Conservation (phyloP, 345 rosid species). For the Conringia planisiliqua region DNA sequence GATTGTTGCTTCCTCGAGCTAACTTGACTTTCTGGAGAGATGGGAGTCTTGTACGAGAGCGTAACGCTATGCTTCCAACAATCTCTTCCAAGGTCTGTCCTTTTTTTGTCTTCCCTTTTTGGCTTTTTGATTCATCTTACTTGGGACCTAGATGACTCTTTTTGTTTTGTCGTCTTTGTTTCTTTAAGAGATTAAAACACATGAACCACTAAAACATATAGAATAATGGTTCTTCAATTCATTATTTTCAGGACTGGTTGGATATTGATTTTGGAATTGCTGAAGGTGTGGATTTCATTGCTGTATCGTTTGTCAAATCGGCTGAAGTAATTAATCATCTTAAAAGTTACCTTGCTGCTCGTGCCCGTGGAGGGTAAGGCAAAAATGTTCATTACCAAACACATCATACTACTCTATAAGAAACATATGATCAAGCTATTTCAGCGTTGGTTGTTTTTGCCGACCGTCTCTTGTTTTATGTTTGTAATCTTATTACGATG, state of each 20-base stretch:
- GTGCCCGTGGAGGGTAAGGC: conserved; percentile 66
- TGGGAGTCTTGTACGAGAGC: conserved; percentile 95
- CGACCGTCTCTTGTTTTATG: neutral
- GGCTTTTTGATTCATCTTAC: neutral
- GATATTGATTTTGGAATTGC: conserved; percentile 98
- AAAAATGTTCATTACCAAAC: neutral
- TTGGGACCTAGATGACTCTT: neutral
- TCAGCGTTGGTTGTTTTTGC: neutral
- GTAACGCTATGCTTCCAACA: conserved; percentile 99
- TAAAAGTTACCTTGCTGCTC: conserved; percentile 94
- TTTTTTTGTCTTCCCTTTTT: neutral
- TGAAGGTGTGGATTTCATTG: conserved; percentile 96
- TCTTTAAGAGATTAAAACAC: neutral
- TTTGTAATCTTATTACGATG: neutral
- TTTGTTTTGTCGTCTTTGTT: neutral
- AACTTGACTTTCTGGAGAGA: conserved; percentile 98
- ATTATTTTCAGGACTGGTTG: conserved; percentile 81
- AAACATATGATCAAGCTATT: neutral
- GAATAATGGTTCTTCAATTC: neutral
- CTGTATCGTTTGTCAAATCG: conserved; percentile 96
- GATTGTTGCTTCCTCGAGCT: conserved; percentile 93
- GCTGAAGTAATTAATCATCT: conserved; percentile 97
- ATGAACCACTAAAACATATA: too few relatives aligned
- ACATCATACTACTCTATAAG: neutral
- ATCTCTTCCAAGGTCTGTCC: conserved; percentile 74